Evolutionary conservation across 2,329 filamentous ascomycete species (phyloP).

Genomic region (Colletotrichum sp.): DNA sequence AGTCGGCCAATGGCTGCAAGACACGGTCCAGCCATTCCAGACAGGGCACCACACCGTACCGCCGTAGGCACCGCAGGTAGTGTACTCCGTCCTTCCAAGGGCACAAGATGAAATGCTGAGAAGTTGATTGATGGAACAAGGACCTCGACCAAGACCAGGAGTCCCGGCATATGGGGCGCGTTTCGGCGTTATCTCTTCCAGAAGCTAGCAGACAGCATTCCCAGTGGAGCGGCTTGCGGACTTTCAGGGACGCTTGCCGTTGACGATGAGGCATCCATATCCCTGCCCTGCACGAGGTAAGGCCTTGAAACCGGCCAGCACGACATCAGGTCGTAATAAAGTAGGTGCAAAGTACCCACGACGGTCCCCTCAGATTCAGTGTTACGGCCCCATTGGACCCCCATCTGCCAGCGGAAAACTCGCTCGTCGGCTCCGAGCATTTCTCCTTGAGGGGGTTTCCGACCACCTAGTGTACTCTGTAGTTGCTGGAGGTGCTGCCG

Average conservation of each 20-base stretch:
- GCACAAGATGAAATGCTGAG: not conserved
- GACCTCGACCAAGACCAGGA: not conserved
- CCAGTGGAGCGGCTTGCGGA: not conserved
- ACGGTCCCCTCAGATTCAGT: slow-evolving; percentile 11
- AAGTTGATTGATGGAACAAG: not conserved
- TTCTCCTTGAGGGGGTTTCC: not conserved
- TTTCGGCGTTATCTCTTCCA: not conserved
- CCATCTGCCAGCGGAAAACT: not conserved
- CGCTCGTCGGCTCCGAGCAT: slow-evolving; percentile 16
- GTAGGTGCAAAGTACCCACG: slow-evolving; percentile 1
- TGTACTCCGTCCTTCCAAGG: not conserved
- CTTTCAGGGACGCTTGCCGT: slow-evolving; percentile 4
- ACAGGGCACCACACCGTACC: not conserved
- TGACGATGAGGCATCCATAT: not conserved
- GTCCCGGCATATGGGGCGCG: not conserved
- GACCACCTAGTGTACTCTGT: not conserved
- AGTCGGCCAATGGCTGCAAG: not conserved
- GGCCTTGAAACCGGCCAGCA: slow-evolving; percentile 14
- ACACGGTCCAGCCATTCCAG: not conserved
- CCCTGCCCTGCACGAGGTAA: slow-evolving; percentile 11
- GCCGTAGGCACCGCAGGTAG: too few relatives aligned
- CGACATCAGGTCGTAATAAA: slow-evolving; percentile 17
- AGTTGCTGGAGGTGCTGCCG: not conserved
- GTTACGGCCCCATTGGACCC: not conserved
- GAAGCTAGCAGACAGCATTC: not conserved